Base-by-base conservation (phyloP, 192 early-diverging fungal genomes). In the Cetraspora pellucida region DNA sequence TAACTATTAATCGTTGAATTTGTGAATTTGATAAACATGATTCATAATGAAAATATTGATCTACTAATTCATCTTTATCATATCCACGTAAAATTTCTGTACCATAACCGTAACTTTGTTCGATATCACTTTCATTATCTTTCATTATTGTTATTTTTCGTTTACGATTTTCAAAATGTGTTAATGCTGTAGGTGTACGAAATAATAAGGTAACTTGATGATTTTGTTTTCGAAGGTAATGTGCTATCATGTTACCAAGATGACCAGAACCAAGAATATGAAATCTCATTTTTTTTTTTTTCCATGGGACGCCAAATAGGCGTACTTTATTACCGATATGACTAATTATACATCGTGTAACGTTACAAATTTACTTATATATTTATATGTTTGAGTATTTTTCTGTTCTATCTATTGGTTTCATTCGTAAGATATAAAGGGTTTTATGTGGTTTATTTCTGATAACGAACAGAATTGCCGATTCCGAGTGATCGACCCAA, bases 251-350 rank as follows among this genome's bases (percentile, higher is more conserved):
- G 46, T 89, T 83, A 5, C 92, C 92, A 27, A 92, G 84, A n/a
- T 91, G 90, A 5, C 90, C 91, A 37, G 88, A 86, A 25, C 92
- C 92, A 9, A 94, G 80, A 55, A 94, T 78, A 77, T 94, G 89
- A n/a, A 90, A 77, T 14, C 17, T 28, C 61, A 64, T 64, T 37
- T 37, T 37, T 37, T 37, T 37, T 37, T 37, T 37, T 37, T 37
- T 37, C 7, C n/a, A n/a, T n/a, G n/a, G n/a, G n/a, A n/a, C n/a
- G n/a, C n/a, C n/a, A n/a, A n/a, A n/a, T n/a, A n/a, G n/a, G n/a
- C n/a, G n/a, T n/a, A n/a, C n/a, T n/a, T n/a, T n/a, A n/a, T n/a
- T n/a, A n/a, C n/a, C n/a, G n/a, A n/a, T n/a, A n/a, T n/a, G n/a
- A n/a, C n/a, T n/a, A n/a, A n/a, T n/a, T n/a, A n/a, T n/a, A n/a